A percentile compares a stretch with the other conserved stretches of the same genome.
Evolutionary conservation across 202 grass and related monocot genomes (phyloP).

Genomic region (Elaeis oleifera): DNA sequence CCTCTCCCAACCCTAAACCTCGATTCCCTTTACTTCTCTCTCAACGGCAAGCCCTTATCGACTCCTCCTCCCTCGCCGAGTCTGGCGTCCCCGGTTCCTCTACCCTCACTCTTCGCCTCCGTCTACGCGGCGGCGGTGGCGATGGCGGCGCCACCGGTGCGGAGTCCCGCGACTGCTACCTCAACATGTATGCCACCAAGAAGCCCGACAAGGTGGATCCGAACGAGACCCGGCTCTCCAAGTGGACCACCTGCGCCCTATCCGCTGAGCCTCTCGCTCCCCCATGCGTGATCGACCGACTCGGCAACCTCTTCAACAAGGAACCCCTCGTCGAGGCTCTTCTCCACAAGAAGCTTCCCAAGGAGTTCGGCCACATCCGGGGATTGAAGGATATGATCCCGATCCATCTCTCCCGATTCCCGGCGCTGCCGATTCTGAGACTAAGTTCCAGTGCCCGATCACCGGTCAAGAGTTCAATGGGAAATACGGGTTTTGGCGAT

Average conservation of each 20-base stretch:
- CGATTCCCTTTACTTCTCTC: too few species aligned
- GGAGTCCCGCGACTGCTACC: slow-evolving; percentile 98
- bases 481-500: slow-evolving; percentile 74
- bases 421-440: slow-evolving; percentile 24
- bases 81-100: slow-evolving; percentile 21
- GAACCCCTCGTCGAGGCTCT: slow-evolving; percentile 84
- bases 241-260: slow-evolving; percentile 85
- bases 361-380: slow-evolving; percentile 60
- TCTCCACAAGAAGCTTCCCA: slow-evolving; percentile 77
- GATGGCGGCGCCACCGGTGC: slow-evolving; percentile 92
- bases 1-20: too few species aligned
- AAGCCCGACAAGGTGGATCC: slow-evolving; percentile 99
- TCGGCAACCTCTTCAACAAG: slow-evolving; percentile 93
- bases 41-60: background rate
- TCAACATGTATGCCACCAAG: slow-evolving; percentile 86
- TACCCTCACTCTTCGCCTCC: slow-evolving; percentile 43
- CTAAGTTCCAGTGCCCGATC: slow-evolving; percentile 80
- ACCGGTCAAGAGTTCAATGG: slow-evolving; percentile 75
- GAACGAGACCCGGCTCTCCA: slow-evolving; percentile 80
- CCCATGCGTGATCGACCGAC: slow-evolving; percentile 62
- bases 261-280: slow-evolving; percentile 61
- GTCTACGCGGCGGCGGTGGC: slow-evolving; percentile 75
- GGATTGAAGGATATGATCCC: slow-evolving; percentile 86
- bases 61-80: slow-evolving; percentile 15
- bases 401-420: slow-evolving; percentile 49